Conservation (phyloP, 768 basidiomycete species). For the Panaeolus cyanescens region DNA sequence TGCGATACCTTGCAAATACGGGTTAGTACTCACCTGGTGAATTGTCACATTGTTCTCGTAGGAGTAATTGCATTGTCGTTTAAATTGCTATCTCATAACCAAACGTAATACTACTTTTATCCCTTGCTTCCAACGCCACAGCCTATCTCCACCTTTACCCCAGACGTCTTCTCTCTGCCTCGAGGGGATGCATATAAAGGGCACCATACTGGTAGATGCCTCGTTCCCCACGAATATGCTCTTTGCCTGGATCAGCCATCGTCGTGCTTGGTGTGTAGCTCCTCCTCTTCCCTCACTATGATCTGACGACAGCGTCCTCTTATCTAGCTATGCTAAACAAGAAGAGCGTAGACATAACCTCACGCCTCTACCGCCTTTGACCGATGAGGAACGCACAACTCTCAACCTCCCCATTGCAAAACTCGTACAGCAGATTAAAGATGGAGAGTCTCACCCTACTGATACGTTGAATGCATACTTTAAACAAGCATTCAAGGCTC, state of each 20-base stretch:
- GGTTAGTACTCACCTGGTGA: too few species aligned
- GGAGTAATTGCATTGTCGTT: too few species aligned
- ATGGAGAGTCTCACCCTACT: conserved; percentile 27
- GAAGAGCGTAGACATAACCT: conserved; percentile 34
- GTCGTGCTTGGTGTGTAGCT: conserved; percentile 22
- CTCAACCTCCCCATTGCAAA: conserved; percentile 29
- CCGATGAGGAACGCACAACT: conserved; percentile 31
- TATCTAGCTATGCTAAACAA: conserved; percentile 36
- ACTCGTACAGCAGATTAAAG: conserved; percentile 31
- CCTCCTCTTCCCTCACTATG: not conserved
- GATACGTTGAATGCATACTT: conserved; percentile 46
- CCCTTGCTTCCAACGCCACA: too few species aligned
- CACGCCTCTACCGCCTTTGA: conserved; percentile 22
- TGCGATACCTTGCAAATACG: too few species aligned
- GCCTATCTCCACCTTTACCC: too few species aligned
- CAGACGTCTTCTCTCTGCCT: too few species aligned
- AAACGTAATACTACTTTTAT: too few species aligned
- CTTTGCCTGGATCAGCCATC: conserved; percentile 23
- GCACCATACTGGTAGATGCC: too few species aligned
- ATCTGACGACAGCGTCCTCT: not conserved
- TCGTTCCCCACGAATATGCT: conserved; percentile 17
- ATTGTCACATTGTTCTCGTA: too few species aligned
- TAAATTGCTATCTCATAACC: too few species aligned
- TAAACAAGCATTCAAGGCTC: conserved; percentile 49
- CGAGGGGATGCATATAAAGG: too few species aligned